Conservation (phyloP, 768 basidiomycete genomes). For the Russula sp. region DNA sequence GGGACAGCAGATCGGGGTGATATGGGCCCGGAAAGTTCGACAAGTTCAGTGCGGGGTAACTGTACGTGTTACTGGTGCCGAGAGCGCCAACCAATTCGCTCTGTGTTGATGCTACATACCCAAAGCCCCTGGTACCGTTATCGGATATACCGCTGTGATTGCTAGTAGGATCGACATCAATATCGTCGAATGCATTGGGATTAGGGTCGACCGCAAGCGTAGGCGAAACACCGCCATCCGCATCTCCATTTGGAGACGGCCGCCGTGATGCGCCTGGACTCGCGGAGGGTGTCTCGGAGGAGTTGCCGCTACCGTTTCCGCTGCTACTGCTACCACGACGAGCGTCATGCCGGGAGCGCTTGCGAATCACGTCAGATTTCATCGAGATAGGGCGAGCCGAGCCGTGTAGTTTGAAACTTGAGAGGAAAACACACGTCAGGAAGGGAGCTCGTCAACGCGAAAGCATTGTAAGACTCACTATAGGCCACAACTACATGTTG, state of each 20-base stretch:
- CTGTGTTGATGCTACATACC: constrained; percentile 32
- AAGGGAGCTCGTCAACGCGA: neutral
- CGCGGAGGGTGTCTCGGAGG: constrained; percentile 65
- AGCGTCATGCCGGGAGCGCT: constrained; percentile 76
- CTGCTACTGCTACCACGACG: constrained; percentile 39
- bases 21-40: constrained; percentile 59
- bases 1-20: constrained; percentile 61
- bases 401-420: constrained; percentile 74
- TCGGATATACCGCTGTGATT: constrained; percentile 38
- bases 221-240: constrained; percentile 41
- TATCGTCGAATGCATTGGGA: constrained; percentile 3
- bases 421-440: constrained; percentile 7
- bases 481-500: constrained; percentile 54
- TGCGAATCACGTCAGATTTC: constrained; percentile 88
- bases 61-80: constrained; percentile 29
- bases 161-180: constrained; percentile 31
- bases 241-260: constrained; percentile 51
- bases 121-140: constrained; percentile 23
- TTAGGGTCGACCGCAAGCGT: constrained; percentile 63
- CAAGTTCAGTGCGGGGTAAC: constrained; percentile 33
- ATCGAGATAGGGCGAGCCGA: constrained; percentile 82
- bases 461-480: constrained; percentile 42
- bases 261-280: constrained; percentile 70
- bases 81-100: constrained; percentile 49
- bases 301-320: constrained; percentile 26